Evolutionary conservation across 768 basidiomycete genomes (phyloP).

Genomic region (Punctularia strigosozonata): DNA sequence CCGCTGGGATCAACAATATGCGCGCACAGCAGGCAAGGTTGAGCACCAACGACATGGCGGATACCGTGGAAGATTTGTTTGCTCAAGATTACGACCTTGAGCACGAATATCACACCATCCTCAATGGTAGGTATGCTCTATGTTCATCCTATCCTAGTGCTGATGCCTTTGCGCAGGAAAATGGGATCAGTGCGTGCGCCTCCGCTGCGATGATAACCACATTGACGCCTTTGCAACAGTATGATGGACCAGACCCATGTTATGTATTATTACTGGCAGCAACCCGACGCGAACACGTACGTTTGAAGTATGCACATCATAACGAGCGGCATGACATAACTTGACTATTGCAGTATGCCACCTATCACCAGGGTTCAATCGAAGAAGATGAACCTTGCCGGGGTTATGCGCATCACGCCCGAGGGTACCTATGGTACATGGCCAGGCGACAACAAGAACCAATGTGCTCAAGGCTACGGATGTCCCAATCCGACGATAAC

Average conservation of each 20-base stretch:
- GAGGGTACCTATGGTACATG: constrained; percentile 54
- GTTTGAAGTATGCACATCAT: constrained; percentile 7
- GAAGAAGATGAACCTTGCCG: constrained; percentile 44
- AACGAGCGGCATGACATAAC: not conserved
- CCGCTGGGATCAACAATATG: constrained; percentile 48
- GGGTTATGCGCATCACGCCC: constrained; percentile 51
- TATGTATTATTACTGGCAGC: constrained; percentile 62
- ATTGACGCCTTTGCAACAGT: constrained; percentile 4
- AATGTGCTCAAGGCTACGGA: constrained; percentile 37
- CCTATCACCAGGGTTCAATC: constrained; percentile 36
- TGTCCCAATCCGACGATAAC: constrained; percentile 37
- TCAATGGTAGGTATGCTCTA: constrained; percentile 29
- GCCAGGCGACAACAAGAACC: constrained; percentile 56
- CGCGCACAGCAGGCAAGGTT: constrained; percentile 52
- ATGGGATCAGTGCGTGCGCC: constrained; percentile 45
- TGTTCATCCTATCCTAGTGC: not conserved
- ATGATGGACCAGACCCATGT: constrained; percentile 71
- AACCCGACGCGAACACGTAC: constrained; percentile 52
- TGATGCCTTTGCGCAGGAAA: constrained; percentile 25
- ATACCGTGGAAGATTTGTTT: constrained; percentile 43
- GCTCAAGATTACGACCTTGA: constrained; percentile 53
- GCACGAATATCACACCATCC: constrained; percentile 42
- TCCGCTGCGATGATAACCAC: not conserved
- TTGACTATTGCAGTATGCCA: constrained; percentile 31
- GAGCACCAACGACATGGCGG: constrained; percentile 46